Percentiles rank a stretch among this genome's conserved stretches.
phyloP scores from a whole-genome alignment of 306 rosid species.

The Hippophae tibetana region DNA sequence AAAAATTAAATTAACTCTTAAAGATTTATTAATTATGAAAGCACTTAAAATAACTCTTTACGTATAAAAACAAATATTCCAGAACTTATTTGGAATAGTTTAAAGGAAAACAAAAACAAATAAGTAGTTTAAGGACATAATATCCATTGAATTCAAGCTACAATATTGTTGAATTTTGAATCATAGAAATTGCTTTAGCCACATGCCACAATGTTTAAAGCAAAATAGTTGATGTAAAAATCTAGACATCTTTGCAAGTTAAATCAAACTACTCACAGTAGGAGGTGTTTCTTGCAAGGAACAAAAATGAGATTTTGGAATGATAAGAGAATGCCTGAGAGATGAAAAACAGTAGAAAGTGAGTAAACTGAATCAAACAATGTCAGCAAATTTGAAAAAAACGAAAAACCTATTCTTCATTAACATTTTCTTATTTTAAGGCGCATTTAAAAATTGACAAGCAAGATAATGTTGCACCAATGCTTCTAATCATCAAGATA shows the following conservation, averaged over 20 bases:
- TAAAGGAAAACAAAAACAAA: neutral
- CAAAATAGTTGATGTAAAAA: neutral
- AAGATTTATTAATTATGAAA: neutral
- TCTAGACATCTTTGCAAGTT: neutral
- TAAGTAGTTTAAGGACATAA: neutral
- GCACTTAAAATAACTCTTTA: neutral
- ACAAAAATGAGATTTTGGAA: conserved; percentile 80
- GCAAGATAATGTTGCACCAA: too few species aligned
- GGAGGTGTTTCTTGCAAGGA: conserved; percentile 88
- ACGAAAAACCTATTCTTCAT: neutral
- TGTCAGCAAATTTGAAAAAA: neutral
- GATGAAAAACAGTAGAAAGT: conserved; percentile 15
- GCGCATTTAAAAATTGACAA: neutral
- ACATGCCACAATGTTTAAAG: neutral
- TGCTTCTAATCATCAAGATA: too few species aligned
- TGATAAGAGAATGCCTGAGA: conserved; percentile 84
- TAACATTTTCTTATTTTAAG: neutral
- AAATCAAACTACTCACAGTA: conserved; percentile 49
- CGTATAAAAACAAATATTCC: neutral
- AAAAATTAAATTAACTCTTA: neutral
- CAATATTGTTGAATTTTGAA: neutral
- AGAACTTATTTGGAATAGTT: neutral
- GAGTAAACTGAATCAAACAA: neutral
- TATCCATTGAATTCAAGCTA: neutral
- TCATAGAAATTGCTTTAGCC: neutral